Percentiles rank a stretch among this genome's conserved stretches.
These are phyloP conservation scores for Rhizomucor miehei DNA, from an alignment of 371 early-diverging fungal species.

Conservation along the genomic window DNA sequence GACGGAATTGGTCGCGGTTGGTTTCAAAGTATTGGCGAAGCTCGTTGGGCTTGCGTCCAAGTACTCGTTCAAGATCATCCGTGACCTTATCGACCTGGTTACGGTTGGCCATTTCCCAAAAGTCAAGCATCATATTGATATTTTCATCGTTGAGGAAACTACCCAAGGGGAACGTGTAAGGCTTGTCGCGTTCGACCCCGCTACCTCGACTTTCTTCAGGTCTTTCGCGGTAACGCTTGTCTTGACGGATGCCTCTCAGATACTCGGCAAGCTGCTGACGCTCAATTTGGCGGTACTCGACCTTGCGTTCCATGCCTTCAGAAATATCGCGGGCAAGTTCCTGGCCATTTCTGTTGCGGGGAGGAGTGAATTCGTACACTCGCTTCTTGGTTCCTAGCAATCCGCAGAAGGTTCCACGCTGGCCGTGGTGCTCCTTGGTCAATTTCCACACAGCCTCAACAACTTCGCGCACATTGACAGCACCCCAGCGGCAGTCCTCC, in stretches of 20 bases:
- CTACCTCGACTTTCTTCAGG: slow-evolving; percentile 6
- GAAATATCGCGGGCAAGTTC: slow-evolving; percentile 28
- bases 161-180: slow-evolving; percentile 30
- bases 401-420: neutral
- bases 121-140: slow-evolving; percentile 28
- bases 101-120: slow-evolving; percentile 22
- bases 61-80: slow-evolving; percentile 24
- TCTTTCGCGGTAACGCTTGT: slow-evolving; percentile 26
- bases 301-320: slow-evolving; percentile 16
- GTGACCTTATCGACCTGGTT: slow-evolving; percentile 21
- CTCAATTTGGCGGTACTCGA: slow-evolving; percentile 17
- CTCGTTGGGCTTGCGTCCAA: slow-evolving; percentile 27
- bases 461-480: slow-evolving; percentile 30
- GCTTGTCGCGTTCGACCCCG: slow-evolving; percentile 5
- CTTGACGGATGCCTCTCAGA: slow-evolving; percentile 25
- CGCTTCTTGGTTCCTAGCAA: slow-evolving; percentile 13
- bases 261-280: slow-evolving; percentile 17
- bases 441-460: slow-evolving; percentile 28
- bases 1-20: slow-evolving; percentile 39
- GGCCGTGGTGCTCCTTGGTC: slow-evolving; percentile 13
- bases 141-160: slow-evolving; percentile 24
- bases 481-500: slow-evolving; percentile 24
- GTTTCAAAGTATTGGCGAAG: slow-evolving; percentile 29
- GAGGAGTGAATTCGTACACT: slow-evolving; percentile 23
- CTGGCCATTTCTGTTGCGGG: slow-evolving; percentile 5